A percentile compares a stretch with the other conserved stretches of the same genome.
phyloP scores from a whole-genome alignment of 495 filamentous ascomycete genomes.

The Entonaema liquescens region DNA sequence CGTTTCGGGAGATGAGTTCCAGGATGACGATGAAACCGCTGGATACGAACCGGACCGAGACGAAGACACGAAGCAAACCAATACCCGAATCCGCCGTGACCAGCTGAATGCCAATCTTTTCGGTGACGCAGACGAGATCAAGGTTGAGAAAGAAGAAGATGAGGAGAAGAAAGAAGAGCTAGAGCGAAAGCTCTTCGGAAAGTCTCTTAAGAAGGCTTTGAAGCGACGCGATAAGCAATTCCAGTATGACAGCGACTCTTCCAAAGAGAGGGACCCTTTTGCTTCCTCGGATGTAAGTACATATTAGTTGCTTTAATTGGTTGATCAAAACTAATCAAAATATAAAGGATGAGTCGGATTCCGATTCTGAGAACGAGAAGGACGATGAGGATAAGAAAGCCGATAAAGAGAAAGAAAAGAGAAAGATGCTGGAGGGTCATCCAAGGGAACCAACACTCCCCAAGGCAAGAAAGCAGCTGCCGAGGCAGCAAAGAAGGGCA shows the following conservation, averaged over 20 bases:
- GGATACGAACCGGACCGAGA: constrained; percentile 80
- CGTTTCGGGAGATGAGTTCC: constrained; percentile 60
- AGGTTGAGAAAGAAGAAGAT: constrained; percentile 82
- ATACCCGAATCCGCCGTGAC: constrained; percentile 85
- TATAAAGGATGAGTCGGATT: constrained; percentile 47
- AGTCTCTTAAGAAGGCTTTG: constrained; percentile 78
- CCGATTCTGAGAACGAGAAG: constrained; percentile 52
- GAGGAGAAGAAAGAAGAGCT: constrained; percentile 74
- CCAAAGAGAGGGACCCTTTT: constrained; percentile 80
- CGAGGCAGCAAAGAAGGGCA: constrained; percentile 68
- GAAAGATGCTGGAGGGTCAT: constrained; percentile 61
- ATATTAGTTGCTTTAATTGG: not conserved
- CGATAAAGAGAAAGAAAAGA: constrained; percentile 69
- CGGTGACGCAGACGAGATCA: constrained; percentile 81
- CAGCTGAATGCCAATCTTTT: constrained; percentile 88
- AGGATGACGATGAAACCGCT: constrained; percentile 86
- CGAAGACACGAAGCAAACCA: constrained; percentile 86
- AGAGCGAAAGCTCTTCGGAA: constrained; percentile 72
- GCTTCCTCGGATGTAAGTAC: constrained; percentile 58
- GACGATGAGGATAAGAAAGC: constrained; percentile 63
- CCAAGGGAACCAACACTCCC: constrained; percentile 79
- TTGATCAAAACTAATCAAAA: constrained; percentile 25
- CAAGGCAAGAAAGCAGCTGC: constrained; percentile 65
- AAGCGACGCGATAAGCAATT: constrained; percentile 84
- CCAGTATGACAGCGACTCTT: constrained; percentile 82